phyloP scores from a whole-genome alignment of 495 filamentous ascomycete genomes.

The Tuber aestivum region DNA sequence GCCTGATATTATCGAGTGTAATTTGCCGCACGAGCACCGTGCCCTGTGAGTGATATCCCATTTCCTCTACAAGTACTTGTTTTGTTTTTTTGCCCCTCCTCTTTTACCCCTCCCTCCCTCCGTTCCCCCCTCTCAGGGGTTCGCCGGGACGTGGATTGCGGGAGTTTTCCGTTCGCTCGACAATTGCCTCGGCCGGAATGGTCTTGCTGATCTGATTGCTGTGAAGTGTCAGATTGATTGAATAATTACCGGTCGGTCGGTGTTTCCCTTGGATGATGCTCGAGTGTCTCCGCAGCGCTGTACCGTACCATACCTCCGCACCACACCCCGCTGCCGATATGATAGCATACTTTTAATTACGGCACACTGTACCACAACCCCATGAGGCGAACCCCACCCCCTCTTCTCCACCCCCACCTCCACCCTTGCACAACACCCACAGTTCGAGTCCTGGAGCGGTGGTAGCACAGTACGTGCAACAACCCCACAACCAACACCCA shows the following conservation, averaged over 20 bases:
- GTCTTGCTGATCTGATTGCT: not conserved
- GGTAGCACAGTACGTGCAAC: not conserved
- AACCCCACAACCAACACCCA: conserved; percentile 2
- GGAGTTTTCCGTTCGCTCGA: not conserved
- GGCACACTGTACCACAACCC: not conserved
- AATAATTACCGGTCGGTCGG: not conserved
- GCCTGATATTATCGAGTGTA: not conserved
- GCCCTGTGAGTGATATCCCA: not conserved
- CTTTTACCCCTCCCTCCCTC: not conserved
- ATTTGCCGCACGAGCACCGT: not conserved
- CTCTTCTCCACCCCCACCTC: not conserved
- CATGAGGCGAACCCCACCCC: not conserved
- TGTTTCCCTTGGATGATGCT: not conserved
- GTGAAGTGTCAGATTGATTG: not conserved
- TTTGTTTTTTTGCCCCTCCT: not conserved
- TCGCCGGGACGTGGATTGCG: not conserved
- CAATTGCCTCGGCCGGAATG: not conserved
- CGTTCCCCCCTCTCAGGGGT: not conserved
- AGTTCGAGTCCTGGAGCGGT: too few species aligned
- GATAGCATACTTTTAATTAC: too few species aligned
- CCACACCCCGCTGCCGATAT: not conserved
- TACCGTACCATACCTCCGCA: not conserved
- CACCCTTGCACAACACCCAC: not conserved
- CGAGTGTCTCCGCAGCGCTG: not conserved
- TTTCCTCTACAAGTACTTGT: not conserved